Base-by-base conservation (phyloP, 2,329 filamentous ascomycete species). In the Fusarium cicatricum region DNA sequence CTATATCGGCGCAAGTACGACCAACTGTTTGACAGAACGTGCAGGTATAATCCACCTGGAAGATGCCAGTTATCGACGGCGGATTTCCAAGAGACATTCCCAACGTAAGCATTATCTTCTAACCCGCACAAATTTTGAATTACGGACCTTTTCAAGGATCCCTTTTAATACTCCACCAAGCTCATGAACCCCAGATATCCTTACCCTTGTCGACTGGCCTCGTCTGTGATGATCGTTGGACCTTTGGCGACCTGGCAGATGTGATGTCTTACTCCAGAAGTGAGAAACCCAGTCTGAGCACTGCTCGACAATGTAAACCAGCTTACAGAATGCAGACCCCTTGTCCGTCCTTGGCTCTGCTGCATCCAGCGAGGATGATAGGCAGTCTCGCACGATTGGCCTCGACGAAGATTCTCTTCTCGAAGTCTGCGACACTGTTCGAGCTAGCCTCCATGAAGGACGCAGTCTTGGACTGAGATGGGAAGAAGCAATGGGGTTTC, bases 341-440 rank as follows among this genome's bases (percentile, higher is more conserved):
- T 46, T 62, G 11, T 55, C 55, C 11, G 43, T 11, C 32, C 29
- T 52, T 40, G 64, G 54, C 41, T 60, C 55, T 21, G 46, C 42
- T 8, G 40, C 41, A 28, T 49, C 47, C n/a, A 36, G 40, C 36
- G 29, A 43, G 9, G 43, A 54, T 45, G 38, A 40, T 15, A 34
- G 14, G 9, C 41, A 44, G 10, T 39, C 52, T 19, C 28, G 16
- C 14, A 32, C 33, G 21, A 44, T 53, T 21, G 55, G 36, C 12
- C 49, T 60, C 11, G 63, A 69, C 42, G 52, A 63, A 16, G 46
- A 57, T 46, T 52, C 43, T 16, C 51, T 70, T 2, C 65, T 80
- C 4, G 62, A 74, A 14, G 70, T 83, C 6, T 80, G 77, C 31
- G 77, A 83, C 55, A 70, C 73, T 2, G 69, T 79, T 29, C 74